Base-by-base conservation (phyloP, 2,329 filamentous ascomycete genomes). In the Arthrobotrys pseudoclavata region DNA sequence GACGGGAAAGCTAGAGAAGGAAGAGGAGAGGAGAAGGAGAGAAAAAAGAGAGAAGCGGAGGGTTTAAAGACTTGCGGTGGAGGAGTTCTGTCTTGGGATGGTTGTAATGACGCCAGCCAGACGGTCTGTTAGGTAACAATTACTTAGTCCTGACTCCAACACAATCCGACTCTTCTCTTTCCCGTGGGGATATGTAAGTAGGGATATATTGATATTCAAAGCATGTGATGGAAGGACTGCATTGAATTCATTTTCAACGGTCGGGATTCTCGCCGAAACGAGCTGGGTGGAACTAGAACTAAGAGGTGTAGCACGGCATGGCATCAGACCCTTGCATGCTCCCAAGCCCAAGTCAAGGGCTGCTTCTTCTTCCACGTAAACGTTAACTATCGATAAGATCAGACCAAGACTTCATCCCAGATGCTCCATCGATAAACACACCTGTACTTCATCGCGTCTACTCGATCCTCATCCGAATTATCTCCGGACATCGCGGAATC, bases 331-430 rank as follows among this genome's bases (percentile, higher is more conserved):
- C 64, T 22, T 69, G 64, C 50, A 69, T 57, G 15, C 37, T 55
- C 18, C 47, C 45, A 45, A 15, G 12, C 15, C 37, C 37, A 15
- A 34, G 31, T 34, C 31, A 31, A 26, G 34, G 31, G 15, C 24
- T 20, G 12, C 42, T 18, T 7, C 42, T 45, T n/a, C 26, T 31
- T 37, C 57, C 47, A 50, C 47, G 55, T 57, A 37, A 57, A 57
- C 52, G 29, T 34, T 57, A 20, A 57, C 29, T 71, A 71, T 71
- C 68, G 68, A 71, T 71, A 71, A 71, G 48, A 34, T 37, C 52
- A 20, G 0, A 24, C 15, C 20, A 2, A 55, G 26, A 4, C 26
- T 13, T n/a, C 42, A 12, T 53, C 24, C 62, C 55, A 24, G 67
- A 70, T 70, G 67, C 55, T 24, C 55, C 40, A 26, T 47, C 61